Base-by-base conservation (phyloP, 352 stramenopile species). In the Aphanomyces stellatus region DNA sequence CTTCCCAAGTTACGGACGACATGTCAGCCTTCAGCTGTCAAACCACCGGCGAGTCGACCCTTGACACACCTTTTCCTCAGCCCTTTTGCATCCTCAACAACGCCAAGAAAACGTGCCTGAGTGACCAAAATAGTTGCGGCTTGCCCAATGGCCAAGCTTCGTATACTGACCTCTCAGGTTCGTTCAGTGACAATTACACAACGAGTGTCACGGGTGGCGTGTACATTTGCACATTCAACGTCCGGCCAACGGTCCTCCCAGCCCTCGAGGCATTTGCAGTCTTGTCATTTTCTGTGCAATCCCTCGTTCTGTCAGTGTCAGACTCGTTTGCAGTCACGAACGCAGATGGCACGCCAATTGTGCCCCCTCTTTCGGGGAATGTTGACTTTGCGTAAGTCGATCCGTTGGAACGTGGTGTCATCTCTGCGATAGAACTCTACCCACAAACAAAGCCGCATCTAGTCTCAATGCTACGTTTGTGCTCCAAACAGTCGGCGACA, bases 81-180 rank as follows among this genome's bases (percentile, higher is more conserved):
- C 41, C 60, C 24, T 67, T 28, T 17, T 67, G 60, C 34, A 40
- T 67, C 33, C n/a, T 67, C 43, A 56, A 57, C 43, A 37, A 37
- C 7, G 2, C 22, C 5, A 49, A 59, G 11, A 30, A 56, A 17
- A 46, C 48, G n/a, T 67, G 60, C 42, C 28, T 56, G 34, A 49
- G 43, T 27, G 41, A 59, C 13, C 4, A 25, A 11, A 11, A 67
- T n/a, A 11, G n/a, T 24, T 67, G 60, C 27, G 30, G 28, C 1
- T 41, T 67, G 6, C 4, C 3, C 2, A 31, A 35, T 5, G 60
- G 60, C 40, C 7, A n/a, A 19, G n/a, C 31, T 8, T 37, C 42
- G 19, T 13, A 57, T 2, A 67, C 60, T 2, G 31, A 11, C 3
- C 5, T 46, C 5, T 31, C 40, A 22, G 60, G 60, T 3, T 56